These are phyloP conservation scores for Coccomyxa subellipsoidea DNA, from an alignment of 163 green algal species.

Conservation along the genomic window DNA sequence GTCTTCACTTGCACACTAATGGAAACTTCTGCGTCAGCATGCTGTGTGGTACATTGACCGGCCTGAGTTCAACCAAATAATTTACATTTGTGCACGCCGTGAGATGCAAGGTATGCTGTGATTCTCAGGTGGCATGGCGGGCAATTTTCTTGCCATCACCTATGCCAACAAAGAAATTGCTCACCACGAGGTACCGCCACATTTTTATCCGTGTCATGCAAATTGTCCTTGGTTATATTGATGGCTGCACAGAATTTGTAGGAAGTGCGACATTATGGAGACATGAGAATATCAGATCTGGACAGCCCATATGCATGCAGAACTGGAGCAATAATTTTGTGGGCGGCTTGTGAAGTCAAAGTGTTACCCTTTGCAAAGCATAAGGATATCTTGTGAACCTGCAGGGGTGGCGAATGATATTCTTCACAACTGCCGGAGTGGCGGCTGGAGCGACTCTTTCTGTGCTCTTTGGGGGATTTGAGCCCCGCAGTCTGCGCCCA, in stretches of 20 bases:
- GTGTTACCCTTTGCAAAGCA: background rate
- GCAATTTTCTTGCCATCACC: background rate
- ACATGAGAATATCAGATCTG: background rate
- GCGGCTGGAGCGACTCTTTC: background rate
- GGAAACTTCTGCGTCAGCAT: too few relatives aligned
- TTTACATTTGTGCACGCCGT: too few relatives aligned
- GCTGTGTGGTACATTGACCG: too few relatives aligned
- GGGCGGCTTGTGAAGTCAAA: background rate
- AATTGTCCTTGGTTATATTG: too few relatives aligned
- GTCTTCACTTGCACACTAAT: too few relatives aligned
- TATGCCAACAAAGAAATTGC: background rate
- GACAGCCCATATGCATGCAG: background rate
- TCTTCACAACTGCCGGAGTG: background rate
- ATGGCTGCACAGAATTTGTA: too few relatives aligned
- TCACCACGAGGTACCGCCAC: background rate
- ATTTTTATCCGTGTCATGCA: background rate
- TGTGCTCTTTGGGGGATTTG: background rate
- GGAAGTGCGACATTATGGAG: too few relatives aligned
- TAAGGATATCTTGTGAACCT: conserved; percentile 65
- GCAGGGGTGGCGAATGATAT: background rate
- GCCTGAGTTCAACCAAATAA: background rate
- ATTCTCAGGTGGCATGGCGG: background rate
- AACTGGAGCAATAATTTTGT: background rate
- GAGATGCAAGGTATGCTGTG: too few relatives aligned
- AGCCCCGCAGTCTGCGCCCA: background rate